Percentiles rank a stretch among this genome's conserved stretches.
Evolutionary conservation across 2,329 filamentous ascomycete genomes (phyloP).

Genomic region (Chrysosporium keratinophilum): DNA sequence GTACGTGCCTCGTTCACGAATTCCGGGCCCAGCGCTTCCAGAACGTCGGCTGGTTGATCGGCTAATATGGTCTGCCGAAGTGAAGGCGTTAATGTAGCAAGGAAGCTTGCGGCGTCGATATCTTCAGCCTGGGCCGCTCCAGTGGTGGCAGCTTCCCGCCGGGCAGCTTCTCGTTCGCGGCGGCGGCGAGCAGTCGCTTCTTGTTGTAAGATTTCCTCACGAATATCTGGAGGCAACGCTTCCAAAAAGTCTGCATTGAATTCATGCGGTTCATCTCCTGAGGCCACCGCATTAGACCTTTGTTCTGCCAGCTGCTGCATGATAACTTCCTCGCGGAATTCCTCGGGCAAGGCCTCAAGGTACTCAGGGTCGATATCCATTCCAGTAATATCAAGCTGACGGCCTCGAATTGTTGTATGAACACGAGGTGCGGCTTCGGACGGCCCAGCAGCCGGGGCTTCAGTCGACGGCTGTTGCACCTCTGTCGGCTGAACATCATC

Average conservation of each 20-base stretch:
- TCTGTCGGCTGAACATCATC: conserved; percentile 59
- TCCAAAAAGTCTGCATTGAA: conserved; percentile 91
- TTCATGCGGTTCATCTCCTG: conserved; percentile 52
- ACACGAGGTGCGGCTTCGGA: conserved; percentile 50
- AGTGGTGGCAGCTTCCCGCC: conserved; percentile 51
- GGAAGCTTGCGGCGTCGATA: conserved; percentile 86
- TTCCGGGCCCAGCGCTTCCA: conserved; percentile 73
- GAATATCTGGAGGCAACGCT: conserved; percentile 79
- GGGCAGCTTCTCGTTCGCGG: conserved; percentile 70
- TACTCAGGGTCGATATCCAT: conserved; percentile 92
- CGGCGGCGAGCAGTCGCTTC: conserved; percentile 82
- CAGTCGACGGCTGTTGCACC: conserved; percentile 25
- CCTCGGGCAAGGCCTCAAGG: conserved; percentile 91
- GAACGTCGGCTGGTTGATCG: conserved; percentile 80
- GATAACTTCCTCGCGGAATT: conserved; percentile 90
- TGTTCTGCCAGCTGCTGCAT: conserved; percentile 78
- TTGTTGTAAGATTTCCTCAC: conserved; percentile 80
- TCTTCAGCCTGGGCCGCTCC: conserved; percentile 55
- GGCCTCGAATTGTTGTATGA: conserved; percentile 72
- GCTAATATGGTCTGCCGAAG: conserved; percentile 79
- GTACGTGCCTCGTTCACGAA: conserved; percentile 77
- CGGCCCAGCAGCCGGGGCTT: conserved; percentile 35
- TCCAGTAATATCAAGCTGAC: conserved; percentile 84
- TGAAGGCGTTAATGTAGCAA: conserved; percentile 76
- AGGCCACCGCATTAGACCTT: conserved; percentile 62